These are phyloP conservation scores for Alternaria longipes DNA, from an alignment of 2,329 filamentous ascomycete species.

Conservation along the genomic window DNA sequence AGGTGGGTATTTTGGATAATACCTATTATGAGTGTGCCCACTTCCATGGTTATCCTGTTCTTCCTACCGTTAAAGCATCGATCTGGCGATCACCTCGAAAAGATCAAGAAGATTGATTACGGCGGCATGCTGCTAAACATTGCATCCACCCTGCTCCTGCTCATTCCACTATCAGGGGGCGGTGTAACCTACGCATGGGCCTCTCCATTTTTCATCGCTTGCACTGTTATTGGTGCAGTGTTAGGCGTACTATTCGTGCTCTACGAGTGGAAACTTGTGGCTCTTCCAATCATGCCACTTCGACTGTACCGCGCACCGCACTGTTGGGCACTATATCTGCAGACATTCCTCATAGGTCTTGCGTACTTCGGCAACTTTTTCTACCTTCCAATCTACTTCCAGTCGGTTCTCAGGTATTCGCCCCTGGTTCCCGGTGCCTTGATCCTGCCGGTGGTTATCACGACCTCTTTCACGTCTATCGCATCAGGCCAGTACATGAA, in stretches of 20 bases:
- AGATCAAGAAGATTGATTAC: constrained; percentile 67
- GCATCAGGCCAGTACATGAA: constrained; percentile 32
- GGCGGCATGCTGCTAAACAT: constrained; percentile 65
- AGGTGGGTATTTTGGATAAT: constrained; percentile 30
- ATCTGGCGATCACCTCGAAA: constrained; percentile 57
- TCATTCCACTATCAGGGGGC: constrained; percentile 71
- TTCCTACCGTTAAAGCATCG: constrained; percentile 54
- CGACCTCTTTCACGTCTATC: constrained; percentile 27
- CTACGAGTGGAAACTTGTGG: constrained; percentile 65
- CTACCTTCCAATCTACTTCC: constrained; percentile 70
- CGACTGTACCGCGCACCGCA: constrained; percentile 64
- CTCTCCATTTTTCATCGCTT: constrained; percentile 66
- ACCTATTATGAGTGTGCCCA: constrained; percentile 24
- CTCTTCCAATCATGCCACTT: constrained; percentile 67
- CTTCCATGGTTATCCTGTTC: constrained; percentile 21
- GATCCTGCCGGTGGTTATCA: constrained; percentile 54
- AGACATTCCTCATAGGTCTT: constrained; percentile 68
- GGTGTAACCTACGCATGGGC: constrained; percentile 66
- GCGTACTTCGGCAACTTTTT: constrained; percentile 69
- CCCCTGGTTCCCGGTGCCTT: constrained; percentile 62
- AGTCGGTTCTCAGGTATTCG: constrained; percentile 62
- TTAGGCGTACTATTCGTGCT: constrained; percentile 61
- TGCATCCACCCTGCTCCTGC: constrained; percentile 66
- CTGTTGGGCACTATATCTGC: constrained; percentile 63
- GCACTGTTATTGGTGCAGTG: constrained; percentile 62